Conservation (phyloP, 1,139 yeast genomes). For the Kazachstania sp. region DNA sequence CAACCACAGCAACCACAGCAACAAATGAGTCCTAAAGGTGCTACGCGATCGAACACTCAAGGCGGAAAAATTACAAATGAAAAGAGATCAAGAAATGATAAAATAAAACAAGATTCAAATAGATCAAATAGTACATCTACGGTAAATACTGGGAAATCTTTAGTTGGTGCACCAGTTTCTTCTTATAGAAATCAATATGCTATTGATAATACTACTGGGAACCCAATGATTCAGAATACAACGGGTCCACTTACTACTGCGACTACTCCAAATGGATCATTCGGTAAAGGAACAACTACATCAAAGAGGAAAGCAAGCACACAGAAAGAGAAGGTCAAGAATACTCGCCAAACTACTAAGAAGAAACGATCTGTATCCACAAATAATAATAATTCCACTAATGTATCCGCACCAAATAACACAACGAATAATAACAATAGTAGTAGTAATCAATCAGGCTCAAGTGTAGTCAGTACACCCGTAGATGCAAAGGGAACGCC, state of each 20-base stretch:
- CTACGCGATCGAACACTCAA: neutral
- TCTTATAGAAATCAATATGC: neutral
- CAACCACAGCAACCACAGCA: no score
- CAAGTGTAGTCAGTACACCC: conserved; percentile 1
- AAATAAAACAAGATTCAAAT: neutral
- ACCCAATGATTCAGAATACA: neutral
- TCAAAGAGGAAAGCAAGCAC: neutral
- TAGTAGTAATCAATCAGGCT: neutral
- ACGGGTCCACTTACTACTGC: neutral
- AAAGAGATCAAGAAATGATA: neutral
- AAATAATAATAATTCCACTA: neutral
- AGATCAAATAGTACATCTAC: neutral
- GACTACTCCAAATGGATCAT: neutral
- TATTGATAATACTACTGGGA: neutral
- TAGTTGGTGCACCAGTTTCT: neutral
- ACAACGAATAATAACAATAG: neutral
- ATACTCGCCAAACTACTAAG: neutral
- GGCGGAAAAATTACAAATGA: neutral
- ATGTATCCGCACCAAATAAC: neutral
- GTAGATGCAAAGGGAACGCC: conserved; percentile 1
- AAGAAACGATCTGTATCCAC: conserved; percentile 1
- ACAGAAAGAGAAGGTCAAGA: conserved; percentile 1
- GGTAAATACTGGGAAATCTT: neutral
- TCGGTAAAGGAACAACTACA: neutral
- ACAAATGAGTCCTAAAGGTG: neutral